Evolutionary conservation across 257 asterid species (phyloP).

Genomic region (Solanum chmielewskii): DNA sequence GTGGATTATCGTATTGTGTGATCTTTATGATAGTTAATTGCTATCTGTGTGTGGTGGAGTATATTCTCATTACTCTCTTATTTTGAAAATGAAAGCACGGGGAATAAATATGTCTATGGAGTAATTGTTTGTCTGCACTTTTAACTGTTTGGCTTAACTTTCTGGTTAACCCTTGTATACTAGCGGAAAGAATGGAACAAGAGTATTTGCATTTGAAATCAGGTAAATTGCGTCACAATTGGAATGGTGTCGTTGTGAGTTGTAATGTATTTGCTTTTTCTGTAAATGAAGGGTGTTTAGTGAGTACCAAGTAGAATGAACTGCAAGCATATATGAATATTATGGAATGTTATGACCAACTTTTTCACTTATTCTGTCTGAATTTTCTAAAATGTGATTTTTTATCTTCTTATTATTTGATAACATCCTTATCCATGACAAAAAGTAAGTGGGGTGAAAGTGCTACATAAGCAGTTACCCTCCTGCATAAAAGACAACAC

Average conservation of each 20-base stretch:
- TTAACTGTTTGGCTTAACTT: neutral
- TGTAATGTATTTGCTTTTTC: neutral
- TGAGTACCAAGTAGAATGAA: neutral
- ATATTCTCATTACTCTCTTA: neutral
- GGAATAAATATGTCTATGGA: neutral
- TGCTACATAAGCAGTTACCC: neutral
- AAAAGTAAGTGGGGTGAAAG: neutral
- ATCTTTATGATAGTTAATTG: neutral
- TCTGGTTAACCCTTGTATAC: neutral
- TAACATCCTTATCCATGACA: neutral
- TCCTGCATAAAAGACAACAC: neutral
- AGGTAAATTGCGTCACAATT: neutral
- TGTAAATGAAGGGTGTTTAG: neutral
- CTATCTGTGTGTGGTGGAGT: neutral
- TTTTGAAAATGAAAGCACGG: neutral
- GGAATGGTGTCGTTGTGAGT: neutral
- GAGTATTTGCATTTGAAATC: neutral
- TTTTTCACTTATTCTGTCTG: neutral
- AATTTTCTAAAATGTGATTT: neutral
- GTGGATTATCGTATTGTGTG: neutral
- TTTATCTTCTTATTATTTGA: neutral
- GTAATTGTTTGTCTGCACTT: neutral
- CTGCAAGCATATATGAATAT: neutral
- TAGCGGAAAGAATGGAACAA: neutral
- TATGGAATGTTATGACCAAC: neutral